phyloP scores from a whole-genome alignment of 192 early-diverging fungal species.

The Rhizophagus sp. region DNA sequence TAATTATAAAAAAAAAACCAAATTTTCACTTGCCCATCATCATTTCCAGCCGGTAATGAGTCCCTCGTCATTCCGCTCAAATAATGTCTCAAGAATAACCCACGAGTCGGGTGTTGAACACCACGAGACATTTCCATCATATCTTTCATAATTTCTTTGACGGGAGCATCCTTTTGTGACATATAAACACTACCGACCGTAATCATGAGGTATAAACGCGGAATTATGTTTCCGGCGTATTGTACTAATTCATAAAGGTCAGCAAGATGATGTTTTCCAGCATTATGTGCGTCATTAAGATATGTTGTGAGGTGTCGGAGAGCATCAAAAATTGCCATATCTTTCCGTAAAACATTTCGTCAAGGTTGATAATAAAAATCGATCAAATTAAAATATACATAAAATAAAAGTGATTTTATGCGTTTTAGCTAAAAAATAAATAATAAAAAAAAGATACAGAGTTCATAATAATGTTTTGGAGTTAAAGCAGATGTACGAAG shows the following conservation, averaged over 20 bases:
- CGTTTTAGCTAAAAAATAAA: neutral
- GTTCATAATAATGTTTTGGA: slow-evolving; percentile 99
- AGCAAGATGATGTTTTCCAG: slow-evolving; percentile 78
- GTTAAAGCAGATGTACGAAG: slow-evolving; percentile 92
- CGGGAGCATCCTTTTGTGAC: slow-evolving; percentile 88
- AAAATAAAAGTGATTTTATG: neutral
- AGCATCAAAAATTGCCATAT: slow-evolving; percentile 98
- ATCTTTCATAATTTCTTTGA: slow-evolving; percentile 96
- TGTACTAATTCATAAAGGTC: slow-evolving; percentile 99
- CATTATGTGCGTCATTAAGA: slow-evolving; percentile 87
- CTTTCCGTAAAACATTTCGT: slow-evolving; percentile 40
- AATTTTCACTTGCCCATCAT: slow-evolving; percentile 44
- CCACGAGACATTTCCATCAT: slow-evolving; percentile 99
- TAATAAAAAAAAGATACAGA: slow-evolving; percentile 68
- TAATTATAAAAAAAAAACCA: neutral
- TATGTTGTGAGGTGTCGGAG: slow-evolving; percentile 90
- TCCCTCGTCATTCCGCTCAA: slow-evolving; percentile 94
- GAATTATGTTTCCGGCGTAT: slow-evolving; percentile 98
- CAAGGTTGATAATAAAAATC: neutral
- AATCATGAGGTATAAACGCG: slow-evolving; percentile 98
- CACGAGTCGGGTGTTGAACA: slow-evolving; percentile 98
- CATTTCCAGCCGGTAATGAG: slow-evolving; percentile 80
- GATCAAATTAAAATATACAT: neutral
- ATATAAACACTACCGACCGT: slow-evolving; percentile 97
- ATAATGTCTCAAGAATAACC: slow-evolving; percentile 96